phyloP scores from a whole-genome alignment of 1,139 yeast genomes.

The Saccharomyces uvarum region DNA sequence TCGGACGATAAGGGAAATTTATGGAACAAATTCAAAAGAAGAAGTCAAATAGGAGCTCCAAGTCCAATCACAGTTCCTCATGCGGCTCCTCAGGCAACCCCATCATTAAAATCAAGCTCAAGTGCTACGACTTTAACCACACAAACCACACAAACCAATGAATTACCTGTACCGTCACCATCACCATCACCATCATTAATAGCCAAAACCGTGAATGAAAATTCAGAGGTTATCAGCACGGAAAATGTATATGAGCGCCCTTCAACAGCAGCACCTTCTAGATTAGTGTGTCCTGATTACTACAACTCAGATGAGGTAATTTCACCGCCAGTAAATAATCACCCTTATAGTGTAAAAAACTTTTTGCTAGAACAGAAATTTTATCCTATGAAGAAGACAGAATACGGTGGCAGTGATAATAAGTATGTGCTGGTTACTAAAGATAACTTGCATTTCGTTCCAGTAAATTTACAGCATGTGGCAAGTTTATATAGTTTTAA shows the following conservation, averaged over 20 bases:
- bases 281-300: neutral
- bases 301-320: neutral
- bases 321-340: neutral
- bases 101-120: slow-evolving; percentile 1
- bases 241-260: neutral
- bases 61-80: neutral
- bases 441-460: slow-evolving; percentile 49
- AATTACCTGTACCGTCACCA: slow-evolving; percentile 4
- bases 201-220: slow-evolving; percentile 1
- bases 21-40: slow-evolving; percentile 29
- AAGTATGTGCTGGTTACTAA: slow-evolving; percentile 46
- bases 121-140: neutral
- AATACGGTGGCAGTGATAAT: slow-evolving; percentile 6
- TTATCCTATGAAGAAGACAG: slow-evolving; percentile 29
- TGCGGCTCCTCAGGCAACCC: slow-evolving; percentile 4
- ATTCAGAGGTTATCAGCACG: slow-evolving; percentile 5
- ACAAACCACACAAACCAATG: neutral
- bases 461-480: slow-evolving; percentile 37
- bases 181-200: slow-evolving; percentile 2
- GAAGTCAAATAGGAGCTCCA: slow-evolving; percentile 15
- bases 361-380: slow-evolving; percentile 31
- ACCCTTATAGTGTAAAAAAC: slow-evolving; percentile 1
- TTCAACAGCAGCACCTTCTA: neutral
- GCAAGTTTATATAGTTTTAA: slow-evolving; percentile 35
- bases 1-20: slow-evolving; percentile 23